These are phyloP conservation scores for Xylaria sp. DNA, from an alignment of 495 filamentous ascomycete genomes.

Conservation along the genomic window DNA sequence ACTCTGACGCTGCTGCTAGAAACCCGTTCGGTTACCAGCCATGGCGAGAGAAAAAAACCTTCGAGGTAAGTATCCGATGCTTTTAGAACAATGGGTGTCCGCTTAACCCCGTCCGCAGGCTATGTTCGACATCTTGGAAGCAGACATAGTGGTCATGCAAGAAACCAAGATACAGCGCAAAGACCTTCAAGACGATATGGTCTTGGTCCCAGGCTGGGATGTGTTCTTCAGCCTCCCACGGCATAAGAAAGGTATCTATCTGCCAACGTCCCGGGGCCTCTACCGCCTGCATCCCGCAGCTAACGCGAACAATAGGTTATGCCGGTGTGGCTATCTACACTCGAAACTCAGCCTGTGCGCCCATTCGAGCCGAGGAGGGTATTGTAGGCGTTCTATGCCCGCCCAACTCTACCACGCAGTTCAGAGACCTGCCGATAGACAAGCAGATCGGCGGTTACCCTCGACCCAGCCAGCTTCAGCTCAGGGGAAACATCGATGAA, in stretches of 20 bases:
- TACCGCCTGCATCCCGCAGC: neutral
- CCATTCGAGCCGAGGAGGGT: constrained; percentile 92
- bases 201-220: constrained; percentile 94
- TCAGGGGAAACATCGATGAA: constrained; percentile 70
- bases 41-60: constrained; percentile 89
- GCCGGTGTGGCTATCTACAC: constrained; percentile 96
- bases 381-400: constrained; percentile 82
- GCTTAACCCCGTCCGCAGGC: constrained; percentile 50
- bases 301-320: constrained; percentile 68
- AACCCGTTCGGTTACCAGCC: constrained; percentile 96
- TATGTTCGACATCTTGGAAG: constrained; percentile 94
- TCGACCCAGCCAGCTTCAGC: constrained; percentile 71
- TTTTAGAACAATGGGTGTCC: neutral
- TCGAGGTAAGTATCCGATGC: constrained; percentile 61
- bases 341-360: constrained; percentile 83
- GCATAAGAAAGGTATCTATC: constrained; percentile 80
- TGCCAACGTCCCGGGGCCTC: neutral
- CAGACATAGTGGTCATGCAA: constrained; percentile 94
- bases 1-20: constrained; percentile 51
- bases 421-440: constrained; percentile 76
- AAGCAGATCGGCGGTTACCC: constrained; percentile 95
- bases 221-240: constrained; percentile 93
- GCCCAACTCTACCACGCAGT: constrained; percentile 75
- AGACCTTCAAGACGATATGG: constrained; percentile 94
- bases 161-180: constrained; percentile 97